Evolutionary conservation across 2,329 filamentous ascomycete species (phyloP), one percentile per base, ranked within the genome.

Genomic region (Arachnopeziza araneosa): DNA sequence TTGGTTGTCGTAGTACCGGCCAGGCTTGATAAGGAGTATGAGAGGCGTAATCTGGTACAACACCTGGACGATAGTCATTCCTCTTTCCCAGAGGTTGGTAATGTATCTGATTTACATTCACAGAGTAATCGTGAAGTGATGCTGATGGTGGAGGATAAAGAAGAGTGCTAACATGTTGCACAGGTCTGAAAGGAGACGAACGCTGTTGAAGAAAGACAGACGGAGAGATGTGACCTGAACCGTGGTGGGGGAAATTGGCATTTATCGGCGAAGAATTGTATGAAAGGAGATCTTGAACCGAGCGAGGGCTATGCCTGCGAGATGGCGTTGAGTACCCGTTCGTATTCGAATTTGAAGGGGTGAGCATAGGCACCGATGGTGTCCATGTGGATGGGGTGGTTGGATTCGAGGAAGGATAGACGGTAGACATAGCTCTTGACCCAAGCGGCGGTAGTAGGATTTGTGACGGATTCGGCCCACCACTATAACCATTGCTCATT

Each of bases 181-280:
- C 88, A 1, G 93, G 93, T 64, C 91, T 90, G 75, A 98, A 98
- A 2, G 95, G 95, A 58, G 93, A 98, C 64, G 90, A 87, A 59
- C 95, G 85, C 72, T 96, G 91, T 70, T 90, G 89, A 48, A 97
- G 80, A 75, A 96, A 96, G 69, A 91, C 85, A 12, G 90, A 93
- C 0, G 93, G 93, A 32, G 95, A 98, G 23, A 70, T 69, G 52
- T 76, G 78, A 49, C 79, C 76, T 14, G 83, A 78, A 63, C 80
- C 83, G 61, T 81, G 77, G 58, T 78, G 77, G 69, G 72, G 65
- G 54, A 68, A 71, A 12, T 70, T 70, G 1, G 70, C 68, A 54
- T 71, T 72, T 19, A 71, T 69, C 2, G 74, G 71, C 4, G 74
- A 74, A 9, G 75, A 74, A 7, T 72, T 71, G 9, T 73, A 64